Evolutionary conservation across 805 yeast genomes (phyloP).

Genomic region (Kuraishia ogatae): DNA sequence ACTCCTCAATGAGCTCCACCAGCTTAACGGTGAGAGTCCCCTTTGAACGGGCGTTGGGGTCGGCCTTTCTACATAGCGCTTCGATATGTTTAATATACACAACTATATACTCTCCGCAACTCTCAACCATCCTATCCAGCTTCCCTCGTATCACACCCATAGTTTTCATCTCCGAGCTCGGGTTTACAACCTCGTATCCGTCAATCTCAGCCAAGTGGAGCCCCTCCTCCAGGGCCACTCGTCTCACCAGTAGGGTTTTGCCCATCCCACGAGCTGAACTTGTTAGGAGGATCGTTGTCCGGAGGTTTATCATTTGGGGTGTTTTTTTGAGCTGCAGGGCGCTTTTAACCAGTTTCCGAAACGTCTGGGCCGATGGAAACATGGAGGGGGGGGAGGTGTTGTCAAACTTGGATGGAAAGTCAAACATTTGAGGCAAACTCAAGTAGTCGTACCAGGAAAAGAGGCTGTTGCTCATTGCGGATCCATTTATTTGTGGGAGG

Average conservation of each 20-base stretch:
- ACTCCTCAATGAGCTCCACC: constrained; percentile 46
- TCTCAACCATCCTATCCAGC: constrained; percentile 51
- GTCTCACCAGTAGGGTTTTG: constrained; percentile 54
- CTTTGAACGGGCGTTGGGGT: constrained; percentile 41
- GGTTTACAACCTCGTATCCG: constrained; percentile 54
- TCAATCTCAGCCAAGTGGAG: constrained; percentile 61
- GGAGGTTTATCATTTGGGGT: constrained; percentile 26
- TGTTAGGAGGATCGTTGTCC: constrained; percentile 55
- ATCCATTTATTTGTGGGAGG: constrained; percentile 16
- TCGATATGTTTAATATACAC: constrained; percentile 63
- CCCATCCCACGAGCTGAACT: constrained; percentile 77
- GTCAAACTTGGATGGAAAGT: constrained; percentile 7
- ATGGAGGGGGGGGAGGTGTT: constrained; percentile 9
- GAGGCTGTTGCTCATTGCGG: no score
- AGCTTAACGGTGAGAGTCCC: constrained; percentile 46
- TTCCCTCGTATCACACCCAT: constrained; percentile 72
- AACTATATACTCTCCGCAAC: constrained; percentile 38
- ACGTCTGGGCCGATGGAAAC: constrained; percentile 40
- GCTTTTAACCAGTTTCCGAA: constrained; percentile 42
- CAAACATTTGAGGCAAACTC: constrained; percentile 8
- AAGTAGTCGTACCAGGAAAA: constrained; percentile 7
- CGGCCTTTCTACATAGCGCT: constrained; percentile 55
- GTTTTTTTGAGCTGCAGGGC: constrained; percentile 6
- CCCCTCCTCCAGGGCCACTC: constrained; percentile 51
- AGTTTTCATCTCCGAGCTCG: constrained; percentile 70